Evolutionary conservation across 1,284 basidiomycete species (phyloP).

Genomic region (Austropuccinia psidii): DNA sequence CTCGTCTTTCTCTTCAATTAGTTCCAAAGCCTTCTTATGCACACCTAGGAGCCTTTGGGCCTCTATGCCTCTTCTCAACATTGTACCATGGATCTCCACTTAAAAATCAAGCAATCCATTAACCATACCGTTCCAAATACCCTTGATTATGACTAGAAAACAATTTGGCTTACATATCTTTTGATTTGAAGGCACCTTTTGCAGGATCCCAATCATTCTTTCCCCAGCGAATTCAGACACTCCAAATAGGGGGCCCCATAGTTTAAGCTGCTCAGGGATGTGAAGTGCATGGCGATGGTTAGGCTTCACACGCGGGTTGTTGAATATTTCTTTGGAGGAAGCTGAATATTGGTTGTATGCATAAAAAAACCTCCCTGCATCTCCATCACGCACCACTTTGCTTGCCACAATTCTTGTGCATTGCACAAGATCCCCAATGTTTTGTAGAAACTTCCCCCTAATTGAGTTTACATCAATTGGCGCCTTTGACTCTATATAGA

Average conservation of each 20-base stretch:
- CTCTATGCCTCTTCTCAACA: no score
- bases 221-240: constrained; percentile 24
- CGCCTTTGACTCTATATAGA: neutral
- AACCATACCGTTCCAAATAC: no score
- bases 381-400: neutral
- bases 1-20: no score
- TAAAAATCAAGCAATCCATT: no score
- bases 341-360: neutral
- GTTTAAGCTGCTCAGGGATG: neutral
- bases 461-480: neutral
- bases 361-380: neutral
- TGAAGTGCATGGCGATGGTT: constrained; percentile 22
- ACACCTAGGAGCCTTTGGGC: no score
- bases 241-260: constrained; percentile 2
- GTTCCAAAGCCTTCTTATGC: no score
- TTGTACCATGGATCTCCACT: no score
- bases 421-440: constrained; percentile 24
- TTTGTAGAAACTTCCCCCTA: neutral
- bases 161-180: neutral
- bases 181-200: constrained; percentile 31
- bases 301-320: neutral
- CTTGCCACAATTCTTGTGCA: constrained; percentile 23
- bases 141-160: no score
- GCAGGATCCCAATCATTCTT: neutral
- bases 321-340: neutral